A percentile compares a stretch with the other conserved stretches of the same genome.
phyloP scores from a whole-genome alignment of 495 filamentous ascomycete genomes.

The Trichoderma erinaceum region DNA sequence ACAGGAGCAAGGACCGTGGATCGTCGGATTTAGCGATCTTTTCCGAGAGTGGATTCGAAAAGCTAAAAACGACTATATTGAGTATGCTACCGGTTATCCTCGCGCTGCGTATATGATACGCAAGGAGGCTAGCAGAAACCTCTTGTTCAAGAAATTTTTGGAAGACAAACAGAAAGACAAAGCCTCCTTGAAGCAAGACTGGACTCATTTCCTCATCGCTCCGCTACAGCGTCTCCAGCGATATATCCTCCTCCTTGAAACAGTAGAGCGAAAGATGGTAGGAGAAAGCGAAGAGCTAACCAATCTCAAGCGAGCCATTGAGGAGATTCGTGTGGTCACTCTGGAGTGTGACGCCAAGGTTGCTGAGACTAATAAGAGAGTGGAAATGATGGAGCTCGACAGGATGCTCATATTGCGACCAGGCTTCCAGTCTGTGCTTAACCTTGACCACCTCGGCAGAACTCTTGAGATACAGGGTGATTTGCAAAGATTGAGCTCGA shows the following conservation, averaged over 20 bases:
- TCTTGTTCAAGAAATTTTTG: slow-evolving; percentile 80
- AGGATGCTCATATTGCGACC: slow-evolving; percentile 75
- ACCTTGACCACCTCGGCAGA: slow-evolving; percentile 84
- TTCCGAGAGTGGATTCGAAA: slow-evolving; percentile 99
- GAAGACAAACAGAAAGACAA: slow-evolving; percentile 72
- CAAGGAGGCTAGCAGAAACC: slow-evolving; percentile 77
- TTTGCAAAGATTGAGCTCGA: slow-evolving; percentile 79
- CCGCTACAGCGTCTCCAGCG: slow-evolving; percentile 91
- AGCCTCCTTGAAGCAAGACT: slow-evolving; percentile 77
- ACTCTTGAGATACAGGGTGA: slow-evolving; percentile 87
- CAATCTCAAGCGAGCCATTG: slow-evolving; percentile 78
- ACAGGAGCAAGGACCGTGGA: slow-evolving; percentile 92
- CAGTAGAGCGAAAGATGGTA: slow-evolving; percentile 76
- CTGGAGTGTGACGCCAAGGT: slow-evolving; percentile 90
- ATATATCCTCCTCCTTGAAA: slow-evolving; percentile 76
- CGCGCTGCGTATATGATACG: slow-evolving; percentile 76
- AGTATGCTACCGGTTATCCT: slow-evolving; percentile 85
- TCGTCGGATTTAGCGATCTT: slow-evolving; percentile 91
- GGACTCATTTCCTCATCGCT: slow-evolving; percentile 89
- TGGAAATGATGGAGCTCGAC: slow-evolving; percentile 80
- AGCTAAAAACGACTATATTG: slow-evolving; percentile 80
- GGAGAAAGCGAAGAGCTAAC: slow-evolving; percentile 84
- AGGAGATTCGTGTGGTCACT: slow-evolving; percentile 92
- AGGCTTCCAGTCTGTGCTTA: slow-evolving; percentile 83
- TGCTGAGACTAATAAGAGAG: slow-evolving; percentile 88